phyloP scores from a whole-genome alignment of 176 grass and related monocot genomes.

The Dendrocalamus sinicus region DNA sequence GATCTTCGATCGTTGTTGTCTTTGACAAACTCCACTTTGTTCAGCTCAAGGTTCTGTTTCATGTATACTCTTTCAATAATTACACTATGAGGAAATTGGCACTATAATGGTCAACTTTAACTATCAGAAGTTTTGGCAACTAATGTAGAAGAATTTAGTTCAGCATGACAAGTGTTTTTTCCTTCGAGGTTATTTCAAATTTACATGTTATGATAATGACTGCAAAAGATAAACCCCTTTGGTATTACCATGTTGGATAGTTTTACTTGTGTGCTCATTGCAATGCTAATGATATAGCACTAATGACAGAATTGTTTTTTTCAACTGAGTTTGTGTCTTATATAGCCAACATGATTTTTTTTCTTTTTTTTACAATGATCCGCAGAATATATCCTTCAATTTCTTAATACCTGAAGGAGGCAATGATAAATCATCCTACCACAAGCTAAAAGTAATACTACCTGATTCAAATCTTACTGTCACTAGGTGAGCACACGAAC shows the following conservation, averaged over 20 bases:
- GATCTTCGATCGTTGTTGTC: slow-evolving; percentile 74
- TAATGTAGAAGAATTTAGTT: not conserved
- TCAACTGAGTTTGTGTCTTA: not conserved
- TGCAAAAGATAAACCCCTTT: not conserved
- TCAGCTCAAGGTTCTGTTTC: slow-evolving; percentile 70
- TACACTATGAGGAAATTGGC: not conserved
- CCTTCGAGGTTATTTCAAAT: not conserved
- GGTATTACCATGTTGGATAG: not conserved
- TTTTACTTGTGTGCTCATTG: not conserved
- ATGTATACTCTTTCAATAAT: slow-evolving; percentile 20
- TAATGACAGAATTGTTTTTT: not conserved
- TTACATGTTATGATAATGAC: not conserved
- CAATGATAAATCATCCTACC: slow-evolving; percentile 53
- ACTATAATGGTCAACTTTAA: not conserved
- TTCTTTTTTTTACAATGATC: slow-evolving; percentile 66
- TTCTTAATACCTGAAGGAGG: slow-evolving; percentile 76
- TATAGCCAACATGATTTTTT: slow-evolving; percentile 8
- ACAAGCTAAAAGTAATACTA: slow-evolving; percentile 84
- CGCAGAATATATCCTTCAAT: slow-evolving; percentile 70
- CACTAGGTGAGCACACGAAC: slow-evolving; percentile 59
- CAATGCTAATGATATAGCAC: not conserved
- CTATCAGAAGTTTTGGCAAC: not conserved
- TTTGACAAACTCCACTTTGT: slow-evolving; percentile 79
- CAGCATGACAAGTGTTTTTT: not conserved
- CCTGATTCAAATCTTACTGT: slow-evolving; percentile 77